phyloP scores from a whole-genome alignment of 768 basidiomycete species.

The Mycena maculata region DNA sequence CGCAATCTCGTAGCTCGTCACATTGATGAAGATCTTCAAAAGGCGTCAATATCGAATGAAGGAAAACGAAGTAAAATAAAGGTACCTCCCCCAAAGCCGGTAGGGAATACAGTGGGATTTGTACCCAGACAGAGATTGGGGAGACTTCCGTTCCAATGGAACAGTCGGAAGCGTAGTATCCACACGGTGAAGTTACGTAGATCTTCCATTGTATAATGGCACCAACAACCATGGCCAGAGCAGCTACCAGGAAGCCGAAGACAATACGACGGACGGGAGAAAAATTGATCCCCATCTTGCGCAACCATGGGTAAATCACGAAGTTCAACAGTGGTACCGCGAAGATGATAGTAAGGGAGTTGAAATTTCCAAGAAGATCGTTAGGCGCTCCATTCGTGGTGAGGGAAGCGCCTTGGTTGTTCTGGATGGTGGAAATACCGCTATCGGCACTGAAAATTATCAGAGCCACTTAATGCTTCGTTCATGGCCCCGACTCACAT shows the following conservation, averaged over 20 bases:
- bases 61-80: constrained; percentile 6
- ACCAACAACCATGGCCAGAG: constrained; percentile 35
- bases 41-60: constrained; percentile 30
- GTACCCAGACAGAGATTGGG: constrained; percentile 40
- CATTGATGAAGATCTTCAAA: too few species aligned
- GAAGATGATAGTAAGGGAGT: constrained; percentile 46
- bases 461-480: background rate
- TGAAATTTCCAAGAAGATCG: constrained; percentile 47
- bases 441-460: constrained; percentile 37
- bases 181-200: constrained; percentile 41
- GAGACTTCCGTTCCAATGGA: constrained; percentile 39
- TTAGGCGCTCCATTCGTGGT: constrained; percentile 46
- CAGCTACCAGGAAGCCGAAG: constrained; percentile 36
- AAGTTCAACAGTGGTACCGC: constrained; percentile 44
- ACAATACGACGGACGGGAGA: constrained; percentile 43
- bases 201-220: constrained; percentile 42
- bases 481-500: constrained; percentile 19
- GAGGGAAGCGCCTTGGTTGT: constrained; percentile 46
- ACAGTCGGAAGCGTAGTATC: constrained; percentile 37
- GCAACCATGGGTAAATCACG: constrained; percentile 45
- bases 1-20: constrained; percentile 46
- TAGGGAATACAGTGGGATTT: constrained; percentile 39
- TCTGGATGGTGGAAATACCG: constrained; percentile 42
- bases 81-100: constrained; percentile 38
- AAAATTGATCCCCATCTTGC: constrained; percentile 45